Evolutionary conservation across 2,329 filamentous ascomycete genomes (phyloP), one percentile per base, ranked within the genome.

Genomic region (Pestalotiopsis fici): DNA sequence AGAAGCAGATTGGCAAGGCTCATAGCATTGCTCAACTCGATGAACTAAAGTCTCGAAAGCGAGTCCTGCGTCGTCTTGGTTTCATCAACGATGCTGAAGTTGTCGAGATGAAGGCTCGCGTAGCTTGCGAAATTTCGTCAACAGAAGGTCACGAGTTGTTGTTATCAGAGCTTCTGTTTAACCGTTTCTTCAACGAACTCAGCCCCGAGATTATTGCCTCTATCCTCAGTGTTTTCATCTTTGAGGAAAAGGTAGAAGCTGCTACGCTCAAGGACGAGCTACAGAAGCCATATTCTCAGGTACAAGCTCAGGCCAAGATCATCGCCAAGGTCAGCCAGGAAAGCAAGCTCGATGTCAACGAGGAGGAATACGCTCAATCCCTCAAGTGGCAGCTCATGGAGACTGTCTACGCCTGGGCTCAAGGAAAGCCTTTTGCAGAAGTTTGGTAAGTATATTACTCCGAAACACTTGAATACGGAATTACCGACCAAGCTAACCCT

Each of bases 331-430:
- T 99, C 67, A 96, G 93, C 66, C 90, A 94, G 77, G 96, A 99
- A 81, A 96, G 93, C 80, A 99, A 99, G 83, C 85, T 99, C 56
- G 87, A 93, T 11, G 82, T 98, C n/a, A 96, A 97, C 73, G 95
- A 98, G 79, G 94, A 98, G 64, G 95, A 97, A 75, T 99, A 98
- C 75, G 88, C 96, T 25, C 86, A 93, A 73, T 91, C 90, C 63
- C 92, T 99, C 83, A 97, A 98, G 83, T 95, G 90, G 85, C 91
- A 98, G 83, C 85, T 99, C 63, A 98, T 99, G 95, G 95, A 98
- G 77, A 96, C 97, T 43, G 95, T 99, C 3, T 93, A 91, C 75
- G 88, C 92, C 5, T 99, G 96, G 96, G 91, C 94, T 4, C 92
- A 96, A 72, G 96, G 95, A 62, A 92, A 92, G 73, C 90, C 93